A percentile compares a stretch with the other conserved stretches of the same genome.
Conservation (phyloP, 2,329 filamentous ascomycete species). For the Aureobasidium sp. region DNA sequence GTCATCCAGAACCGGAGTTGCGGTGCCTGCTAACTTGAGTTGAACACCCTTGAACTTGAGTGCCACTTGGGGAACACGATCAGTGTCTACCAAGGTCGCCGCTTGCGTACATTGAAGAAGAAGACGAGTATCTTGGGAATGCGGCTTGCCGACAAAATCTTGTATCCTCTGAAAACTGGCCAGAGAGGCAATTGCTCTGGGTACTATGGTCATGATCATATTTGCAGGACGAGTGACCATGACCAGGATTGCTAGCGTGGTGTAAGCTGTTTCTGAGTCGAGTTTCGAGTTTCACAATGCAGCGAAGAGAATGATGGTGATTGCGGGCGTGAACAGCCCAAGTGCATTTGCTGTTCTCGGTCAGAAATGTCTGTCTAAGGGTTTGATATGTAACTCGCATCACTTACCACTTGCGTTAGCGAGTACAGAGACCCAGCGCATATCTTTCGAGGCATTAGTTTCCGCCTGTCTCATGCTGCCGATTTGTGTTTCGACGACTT, state of each 20-base stretch:
- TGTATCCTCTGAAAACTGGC: constrained; percentile 42
- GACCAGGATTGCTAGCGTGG: constrained; percentile 1
- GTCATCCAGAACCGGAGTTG: background rate
- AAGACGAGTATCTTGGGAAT: constrained; percentile 18
- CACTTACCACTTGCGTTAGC: constrained; percentile 14
- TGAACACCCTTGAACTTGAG: background rate
- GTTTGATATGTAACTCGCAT: background rate
- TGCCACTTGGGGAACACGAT: background rate
- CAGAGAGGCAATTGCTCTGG: background rate
- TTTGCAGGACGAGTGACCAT: constrained; percentile 14
- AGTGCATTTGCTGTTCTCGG: constrained; percentile 12
- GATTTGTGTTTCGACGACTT: background rate
- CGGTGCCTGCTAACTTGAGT: background rate
- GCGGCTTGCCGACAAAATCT: constrained; percentile 29
- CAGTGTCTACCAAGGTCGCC: background rate
- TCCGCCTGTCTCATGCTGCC: background rate
- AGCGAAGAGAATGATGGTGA: constrained; percentile 14
- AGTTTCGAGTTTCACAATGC: background rate
- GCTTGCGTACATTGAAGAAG: constrained; percentile 20
- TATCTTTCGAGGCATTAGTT: background rate
- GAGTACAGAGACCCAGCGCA: constrained; percentile 13
- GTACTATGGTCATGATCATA: constrained; percentile 13
- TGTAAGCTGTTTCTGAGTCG: constrained; percentile 11
- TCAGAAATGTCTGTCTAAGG: background rate
- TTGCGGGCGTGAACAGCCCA: constrained; percentile 13